These are phyloP conservation scores for Besnoitia besnoiti DNA, from an alignment of 169 alveolate species.

Conservation along the genomic window DNA sequence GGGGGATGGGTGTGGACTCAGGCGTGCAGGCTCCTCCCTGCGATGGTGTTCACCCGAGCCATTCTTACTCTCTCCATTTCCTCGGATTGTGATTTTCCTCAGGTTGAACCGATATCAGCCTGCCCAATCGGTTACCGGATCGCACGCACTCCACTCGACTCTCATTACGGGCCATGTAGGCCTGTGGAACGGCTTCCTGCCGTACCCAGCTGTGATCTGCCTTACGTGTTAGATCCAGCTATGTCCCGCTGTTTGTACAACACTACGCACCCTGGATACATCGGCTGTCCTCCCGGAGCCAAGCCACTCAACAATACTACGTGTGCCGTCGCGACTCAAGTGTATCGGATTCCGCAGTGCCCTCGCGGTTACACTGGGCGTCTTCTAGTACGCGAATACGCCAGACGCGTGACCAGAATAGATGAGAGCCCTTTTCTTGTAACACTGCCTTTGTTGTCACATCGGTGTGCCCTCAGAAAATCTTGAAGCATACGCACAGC, in stretches of 20 bases:
- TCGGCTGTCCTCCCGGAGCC: constrained; percentile 39
- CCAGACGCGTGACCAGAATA: too few relatives aligned
- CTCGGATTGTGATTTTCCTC: too few relatives aligned
- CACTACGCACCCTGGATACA: constrained; percentile 9
- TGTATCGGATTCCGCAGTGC: not conserved
- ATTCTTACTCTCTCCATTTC: not conserved
- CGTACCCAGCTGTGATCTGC: constrained; percentile 8
- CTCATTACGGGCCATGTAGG: constrained; percentile 24
- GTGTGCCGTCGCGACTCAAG: constrained; percentile 20
- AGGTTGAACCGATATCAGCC: constrained; percentile 31
- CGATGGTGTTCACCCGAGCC: too few relatives aligned
- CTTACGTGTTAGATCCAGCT: constrained; percentile 30
- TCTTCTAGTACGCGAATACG: not conserved
- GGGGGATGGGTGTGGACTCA: too few relatives aligned
- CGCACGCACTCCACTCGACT: constrained; percentile 17
- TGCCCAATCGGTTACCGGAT: constrained; percentile 41
- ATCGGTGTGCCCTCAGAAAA: too few relatives aligned
- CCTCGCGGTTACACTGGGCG: not conserved
- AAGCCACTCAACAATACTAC: not conserved
- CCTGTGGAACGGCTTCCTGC: constrained; percentile 28
- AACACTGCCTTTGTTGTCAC: too few relatives aligned
- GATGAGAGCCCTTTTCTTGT: too few relatives aligned
- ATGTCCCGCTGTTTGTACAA: constrained; percentile 21
- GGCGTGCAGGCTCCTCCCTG: too few relatives aligned
- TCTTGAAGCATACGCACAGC: too few relatives aligned